These are phyloP conservation scores for Myxozyma melibiosi DNA, from an alignment of 805 yeast species.

Conservation along the genomic window DNA sequence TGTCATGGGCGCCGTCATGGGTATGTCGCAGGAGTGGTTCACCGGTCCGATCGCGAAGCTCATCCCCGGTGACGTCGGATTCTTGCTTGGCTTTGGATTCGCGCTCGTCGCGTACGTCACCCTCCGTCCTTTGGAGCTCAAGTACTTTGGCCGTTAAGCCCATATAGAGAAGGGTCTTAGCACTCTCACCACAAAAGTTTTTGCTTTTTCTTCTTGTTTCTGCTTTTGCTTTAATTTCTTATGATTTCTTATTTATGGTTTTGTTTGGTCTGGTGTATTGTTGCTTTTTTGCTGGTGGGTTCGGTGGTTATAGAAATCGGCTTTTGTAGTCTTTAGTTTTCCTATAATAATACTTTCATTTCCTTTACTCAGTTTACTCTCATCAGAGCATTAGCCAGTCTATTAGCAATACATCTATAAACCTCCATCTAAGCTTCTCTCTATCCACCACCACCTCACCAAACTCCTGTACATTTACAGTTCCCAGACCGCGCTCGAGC, in stretches of 20 bases:
- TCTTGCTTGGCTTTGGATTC: slow-evolving; percentile 70
- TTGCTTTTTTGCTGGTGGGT: background rate
- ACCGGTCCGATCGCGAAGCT: slow-evolving; percentile 63
- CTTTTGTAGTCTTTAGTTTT: background rate
- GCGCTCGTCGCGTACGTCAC: slow-evolving; percentile 62
- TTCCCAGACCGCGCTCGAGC: slow-evolving; percentile 36
- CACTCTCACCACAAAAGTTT: no score
- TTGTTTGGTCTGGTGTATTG: background rate
- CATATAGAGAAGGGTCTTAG: background rate
- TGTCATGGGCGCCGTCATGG: slow-evolving; percentile 79
- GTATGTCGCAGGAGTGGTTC: slow-evolving; percentile 88
- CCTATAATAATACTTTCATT: background rate
- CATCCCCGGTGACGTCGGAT: slow-evolving; percentile 82
- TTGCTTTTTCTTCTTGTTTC: no score
- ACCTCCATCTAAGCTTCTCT: background rate
- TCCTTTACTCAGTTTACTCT: no score
- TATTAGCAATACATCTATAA: background rate
- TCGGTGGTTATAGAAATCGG: background rate
- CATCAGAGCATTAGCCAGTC: no score
- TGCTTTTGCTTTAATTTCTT: no score
- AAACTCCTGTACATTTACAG: slow-evolving; percentile 2
- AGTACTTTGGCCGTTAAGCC: slow-evolving; percentile 51
- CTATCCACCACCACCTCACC: background rate
- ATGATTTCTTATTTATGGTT: no score
- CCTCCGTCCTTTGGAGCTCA: slow-evolving; percentile 65